These are phyloP conservation scores for Populus hybrid DNA, from an alignment of 441 rosid genomes.

Conservation along the genomic window DNA sequence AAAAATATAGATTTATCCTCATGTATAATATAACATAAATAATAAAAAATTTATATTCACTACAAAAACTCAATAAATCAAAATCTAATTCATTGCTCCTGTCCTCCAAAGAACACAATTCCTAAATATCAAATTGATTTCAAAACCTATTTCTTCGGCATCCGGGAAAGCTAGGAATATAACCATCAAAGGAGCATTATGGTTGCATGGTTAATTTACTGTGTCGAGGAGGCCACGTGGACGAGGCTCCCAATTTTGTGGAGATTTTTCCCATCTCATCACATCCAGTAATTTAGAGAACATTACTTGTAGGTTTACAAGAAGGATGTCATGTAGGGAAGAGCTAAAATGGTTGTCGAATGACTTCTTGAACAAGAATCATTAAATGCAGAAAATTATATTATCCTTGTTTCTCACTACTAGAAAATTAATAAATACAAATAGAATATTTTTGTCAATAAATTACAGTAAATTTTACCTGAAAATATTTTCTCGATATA, in stretches of 20 bases:
- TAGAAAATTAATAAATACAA: too few species aligned
- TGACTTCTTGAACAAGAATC: conserved; percentile 37
- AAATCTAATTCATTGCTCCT: too few species aligned
- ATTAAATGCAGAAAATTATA: conserved; percentile 50
- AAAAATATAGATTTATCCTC: too few species aligned
- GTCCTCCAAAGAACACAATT: too few species aligned
- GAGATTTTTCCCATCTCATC: conserved; percentile 35
- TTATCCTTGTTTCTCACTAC: conserved; percentile 30
- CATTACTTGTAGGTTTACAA: conserved; percentile 42
- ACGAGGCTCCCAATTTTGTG: conserved; percentile 42
- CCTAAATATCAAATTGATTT: too few species aligned
- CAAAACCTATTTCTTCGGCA: too few species aligned
- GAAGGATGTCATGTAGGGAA: conserved; percentile 31
- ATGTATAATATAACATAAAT: too few species aligned
- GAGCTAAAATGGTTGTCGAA: conserved; percentile 34
- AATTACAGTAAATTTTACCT: too few species aligned
- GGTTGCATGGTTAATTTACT: conserved; percentile 69
- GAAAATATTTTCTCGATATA: fast-evolving
- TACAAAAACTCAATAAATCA: too few species aligned
- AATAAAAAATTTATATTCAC: too few species aligned
- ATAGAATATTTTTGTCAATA: too few species aligned
- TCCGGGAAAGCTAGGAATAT: conserved; percentile 24
- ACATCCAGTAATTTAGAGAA: conserved; percentile 29
- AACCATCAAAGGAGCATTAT: conserved; percentile 55
- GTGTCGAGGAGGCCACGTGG: conserved; percentile 27